Conservation (phyloP, 495 filamentous ascomycete genomes). For the Pseudoneurospora amorphoporcata region DNA sequence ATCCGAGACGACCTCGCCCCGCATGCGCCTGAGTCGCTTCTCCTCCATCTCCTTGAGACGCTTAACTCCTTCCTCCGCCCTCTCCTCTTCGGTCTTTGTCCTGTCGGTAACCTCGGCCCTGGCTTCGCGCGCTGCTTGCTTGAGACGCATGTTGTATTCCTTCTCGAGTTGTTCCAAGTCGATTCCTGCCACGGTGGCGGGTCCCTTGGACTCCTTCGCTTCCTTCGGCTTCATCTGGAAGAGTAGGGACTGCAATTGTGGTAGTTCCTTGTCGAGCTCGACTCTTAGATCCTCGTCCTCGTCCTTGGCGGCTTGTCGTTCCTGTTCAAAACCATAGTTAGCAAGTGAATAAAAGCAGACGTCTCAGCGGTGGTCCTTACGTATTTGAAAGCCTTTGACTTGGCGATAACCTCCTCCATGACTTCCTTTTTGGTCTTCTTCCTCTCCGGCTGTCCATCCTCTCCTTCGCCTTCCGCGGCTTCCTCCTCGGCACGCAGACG, state of each 20-base stretch:
- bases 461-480: constrained; percentile 32
- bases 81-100: constrained; percentile 88
- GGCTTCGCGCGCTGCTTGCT: constrained; percentile 71
- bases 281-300: constrained; percentile 74
- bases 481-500: constrained; percentile 40
- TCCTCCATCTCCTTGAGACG: constrained; percentile 71
- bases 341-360: neutral
- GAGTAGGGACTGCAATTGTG: constrained; percentile 68
- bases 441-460: constrained; percentile 51
- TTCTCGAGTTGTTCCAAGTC: constrained; percentile 57
- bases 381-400: constrained; percentile 89
- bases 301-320: constrained; percentile 79
- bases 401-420: constrained; percentile 94
- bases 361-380: constrained; percentile 31
- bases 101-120: constrained; percentile 74
- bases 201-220: constrained; percentile 49
- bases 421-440: constrained; percentile 94
- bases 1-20: constrained; percentile 45
- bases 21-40: constrained; percentile 62
- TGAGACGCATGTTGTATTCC: constrained; percentile 74
- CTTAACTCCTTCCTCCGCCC: constrained; percentile 59
- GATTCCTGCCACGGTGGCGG: constrained; percentile 44
- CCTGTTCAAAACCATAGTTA: constrained; percentile 5
- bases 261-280: constrained; percentile 54
- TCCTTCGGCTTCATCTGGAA: constrained; percentile 23